Percentiles rank a stretch among this genome's conserved stretches.
Conservation (phyloP, 768 basidiomycete genomes). For the Pleurotus sapidus region DNA sequence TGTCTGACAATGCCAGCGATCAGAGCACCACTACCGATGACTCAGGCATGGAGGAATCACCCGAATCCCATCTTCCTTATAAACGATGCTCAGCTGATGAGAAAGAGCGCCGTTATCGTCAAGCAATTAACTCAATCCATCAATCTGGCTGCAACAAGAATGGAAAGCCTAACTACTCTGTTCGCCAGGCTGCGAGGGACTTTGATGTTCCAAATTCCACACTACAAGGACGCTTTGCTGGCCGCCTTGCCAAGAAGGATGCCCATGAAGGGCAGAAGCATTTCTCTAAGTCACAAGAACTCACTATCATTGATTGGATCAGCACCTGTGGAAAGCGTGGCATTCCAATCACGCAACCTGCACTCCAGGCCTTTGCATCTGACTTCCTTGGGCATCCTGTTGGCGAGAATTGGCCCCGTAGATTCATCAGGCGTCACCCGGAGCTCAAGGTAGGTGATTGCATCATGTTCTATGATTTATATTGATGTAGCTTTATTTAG, state of each 20-base stretch:
- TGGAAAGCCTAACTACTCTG: constrained; percentile 10
- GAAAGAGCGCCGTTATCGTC: constrained; percentile 12
- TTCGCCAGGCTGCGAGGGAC: constrained; percentile 14
- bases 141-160: constrained; percentile 1
- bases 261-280: constrained; percentile 16
- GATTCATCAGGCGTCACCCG: constrained; percentile 1
- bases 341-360: constrained; percentile 16
- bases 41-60: neutral
- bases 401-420: constrained; percentile 9
- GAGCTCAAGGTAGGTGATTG: constrained; percentile 12
- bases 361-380: constrained; percentile 14
- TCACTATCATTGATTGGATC: constrained; percentile 20
- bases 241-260: constrained; percentile 10
- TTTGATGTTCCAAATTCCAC: constrained; percentile 16
- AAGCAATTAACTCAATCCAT: constrained; percentile 11
- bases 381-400: constrained; percentile 14
- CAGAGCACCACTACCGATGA: neutral
- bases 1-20: no score
- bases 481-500: constrained; percentile 12
- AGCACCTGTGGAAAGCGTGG: constrained; percentile 18
- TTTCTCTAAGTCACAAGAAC: constrained; percentile 18
- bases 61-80: neutral
- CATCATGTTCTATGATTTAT: constrained; percentile 16
- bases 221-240: constrained; percentile 12
- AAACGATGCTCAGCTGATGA: neutral